A percentile compares a stretch with the other conserved stretches of the same genome.
Conservation (phyloP, 306 rosid genomes). For the Vigna angularis region DNA sequence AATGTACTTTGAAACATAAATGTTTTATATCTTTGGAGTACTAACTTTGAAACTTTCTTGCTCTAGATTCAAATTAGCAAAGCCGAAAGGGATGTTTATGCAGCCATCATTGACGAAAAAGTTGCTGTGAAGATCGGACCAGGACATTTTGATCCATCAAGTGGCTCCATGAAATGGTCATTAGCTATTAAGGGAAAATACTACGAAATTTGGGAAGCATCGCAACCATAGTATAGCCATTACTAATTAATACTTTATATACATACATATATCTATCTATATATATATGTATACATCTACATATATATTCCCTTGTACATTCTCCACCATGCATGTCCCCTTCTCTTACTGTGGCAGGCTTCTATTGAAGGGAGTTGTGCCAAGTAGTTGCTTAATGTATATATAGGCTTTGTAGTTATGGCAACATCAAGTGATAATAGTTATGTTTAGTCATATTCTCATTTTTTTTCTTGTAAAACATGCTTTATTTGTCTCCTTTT, state of each 20-base stretch:
- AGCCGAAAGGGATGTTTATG: slow-evolving; percentile 81
- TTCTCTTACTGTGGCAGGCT: slow-evolving; percentile 20
- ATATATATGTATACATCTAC: background rate
- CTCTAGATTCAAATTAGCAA: slow-evolving; percentile 63
- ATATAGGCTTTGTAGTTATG: slow-evolving; percentile 11
- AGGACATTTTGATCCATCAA: slow-evolving; percentile 76
- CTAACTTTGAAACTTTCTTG: slow-evolving; percentile 32
- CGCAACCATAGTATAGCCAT: slow-evolving; percentile 41
- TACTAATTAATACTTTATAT: slow-evolving; percentile 1
- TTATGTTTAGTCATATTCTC: too few relatives aligned
- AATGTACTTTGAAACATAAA: background rate
- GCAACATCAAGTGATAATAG: background rate
- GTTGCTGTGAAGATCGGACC: slow-evolving; percentile 88
- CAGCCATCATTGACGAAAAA: slow-evolving; percentile 69
- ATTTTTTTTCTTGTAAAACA: too few relatives aligned
- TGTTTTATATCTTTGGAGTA: background rate
- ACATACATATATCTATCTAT: background rate
- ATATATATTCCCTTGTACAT: slow-evolving; percentile 27
- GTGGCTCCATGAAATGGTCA: slow-evolving; percentile 60
- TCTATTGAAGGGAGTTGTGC: slow-evolving; percentile 35
- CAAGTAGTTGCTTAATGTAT: background rate
- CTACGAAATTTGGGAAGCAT: slow-evolving; percentile 82
- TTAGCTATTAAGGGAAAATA: slow-evolving; percentile 63
- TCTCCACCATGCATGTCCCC: background rate
- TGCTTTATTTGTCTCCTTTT: too few relatives aligned